Evolutionary conservation across 805 yeast genomes (phyloP).

Genomic region (Lipomyces starkeyi): DNA sequence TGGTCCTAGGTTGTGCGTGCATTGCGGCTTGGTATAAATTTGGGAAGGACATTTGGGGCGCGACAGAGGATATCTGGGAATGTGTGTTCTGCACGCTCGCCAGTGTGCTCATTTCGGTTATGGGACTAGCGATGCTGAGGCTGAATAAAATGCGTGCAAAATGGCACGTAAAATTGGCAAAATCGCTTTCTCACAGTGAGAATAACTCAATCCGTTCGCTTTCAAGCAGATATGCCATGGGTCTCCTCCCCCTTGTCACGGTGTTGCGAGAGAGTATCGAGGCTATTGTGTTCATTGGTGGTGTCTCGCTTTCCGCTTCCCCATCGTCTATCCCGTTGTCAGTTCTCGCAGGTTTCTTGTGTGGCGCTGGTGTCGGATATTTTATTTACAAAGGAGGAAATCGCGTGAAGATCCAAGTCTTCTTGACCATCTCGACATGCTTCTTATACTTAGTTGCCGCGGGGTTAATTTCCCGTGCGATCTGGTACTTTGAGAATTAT

Average conservation of each 20-base stretch:
- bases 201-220: conserved; percentile 44
- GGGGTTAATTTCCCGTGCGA: conserved; percentile 90
- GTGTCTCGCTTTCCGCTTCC: conserved; percentile 76
- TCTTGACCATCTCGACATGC: conserved; percentile 85
- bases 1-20: conserved; percentile 87
- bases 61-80: conserved; percentile 95
- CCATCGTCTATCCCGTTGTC: conserved; percentile 89
- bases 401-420: conserved; percentile 79
- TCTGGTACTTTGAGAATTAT: conserved; percentile 85
- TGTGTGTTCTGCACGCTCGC: conserved; percentile 93
- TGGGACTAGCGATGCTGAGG: conserved; percentile 97
- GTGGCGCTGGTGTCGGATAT: conserved; percentile 76
- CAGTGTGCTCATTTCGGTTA: conserved; percentile 80
- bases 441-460: conserved; percentile 88
- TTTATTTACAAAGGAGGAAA: conserved; percentile 83
- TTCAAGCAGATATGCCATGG: conserved; percentile 82
- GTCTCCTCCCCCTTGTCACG: conserved; percentile 86
- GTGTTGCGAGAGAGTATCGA: conserved; percentile 96
- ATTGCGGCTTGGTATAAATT: conserved; percentile 90
- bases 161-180: conserved; percentile 95
- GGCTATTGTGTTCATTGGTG: conserved; percentile 95
- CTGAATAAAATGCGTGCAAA: conserved; percentile 94
- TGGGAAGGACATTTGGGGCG: conserved; percentile 82
- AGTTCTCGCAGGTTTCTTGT: conserved; percentile 80
- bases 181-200: conserved; percentile 61